phyloP scores from a whole-genome alignment of 2,329 filamentous ascomycete species.

The Rutstroemia sydowiana region DNA sequence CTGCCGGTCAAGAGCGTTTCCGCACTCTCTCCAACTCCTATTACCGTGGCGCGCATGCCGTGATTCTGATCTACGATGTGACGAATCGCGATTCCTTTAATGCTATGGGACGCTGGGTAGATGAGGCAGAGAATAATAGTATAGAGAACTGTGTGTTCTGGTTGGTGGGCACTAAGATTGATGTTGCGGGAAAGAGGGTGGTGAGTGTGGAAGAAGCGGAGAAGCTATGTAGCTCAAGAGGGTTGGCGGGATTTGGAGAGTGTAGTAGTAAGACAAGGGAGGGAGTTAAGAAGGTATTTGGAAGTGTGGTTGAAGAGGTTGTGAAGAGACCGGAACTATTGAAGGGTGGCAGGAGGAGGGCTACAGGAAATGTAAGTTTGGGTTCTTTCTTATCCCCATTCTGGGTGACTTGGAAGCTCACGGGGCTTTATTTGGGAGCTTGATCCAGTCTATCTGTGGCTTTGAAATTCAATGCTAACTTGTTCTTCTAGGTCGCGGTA shows the following conservation, averaged over 20 bases:
- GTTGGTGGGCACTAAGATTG: slow-evolving; percentile 45
- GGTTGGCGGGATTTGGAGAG: slow-evolving; percentile 44
- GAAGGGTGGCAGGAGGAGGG: slow-evolving; percentile 22
- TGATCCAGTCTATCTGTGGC: not conserved
- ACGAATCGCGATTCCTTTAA: slow-evolving; percentile 51
- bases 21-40: slow-evolving; percentile 90
- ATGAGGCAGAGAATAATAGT: slow-evolving; percentile 44
- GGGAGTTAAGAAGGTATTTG: slow-evolving; percentile 43
- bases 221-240: slow-evolving; percentile 33
- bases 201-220: slow-evolving; percentile 42
- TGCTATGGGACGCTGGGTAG: slow-evolving; percentile 47
- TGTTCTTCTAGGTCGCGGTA: slow-evolving; percentile 10
- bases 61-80: slow-evolving; percentile 92
- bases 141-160: slow-evolving; percentile 42
- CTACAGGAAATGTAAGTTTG: slow-evolving; percentile 15
- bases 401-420: not conserved
- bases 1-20: slow-evolving; percentile 92
- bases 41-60: slow-evolving; percentile 90
- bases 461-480: slow-evolving; percentile 15
- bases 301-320: slow-evolving; percentile 44
- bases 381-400: not conserved
- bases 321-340: slow-evolving; percentile 40
- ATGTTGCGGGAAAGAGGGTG: slow-evolving; percentile 35
- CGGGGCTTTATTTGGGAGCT: too few relatives aligned
- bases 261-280: slow-evolving; percentile 47